Evolutionary conservation across 129 eudicot genomes (phyloP).

Genomic region (Helianthus annuus): HanXRQr2.0-SUNRISE NC_035437.2:8092366-8092865

Average conservation of each 20-base stretch:
- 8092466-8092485: neutral
- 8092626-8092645: conserved; percentile 57
- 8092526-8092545: conserved; percentile 18
- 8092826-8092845: no score
- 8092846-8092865: no score
- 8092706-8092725: no score
- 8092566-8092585: conserved; percentile 36
- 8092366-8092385: neutral
- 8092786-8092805: no score
- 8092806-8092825: no score
- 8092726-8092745: no score
- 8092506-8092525: conserved; percentile 18
- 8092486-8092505: conserved; percentile 1
- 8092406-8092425: conserved; percentile 4
- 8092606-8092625: conserved; percentile 74
- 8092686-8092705: no score
- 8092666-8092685: neutral
- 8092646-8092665: neutral
- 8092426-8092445: conserved; percentile 16
- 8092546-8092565: conserved; percentile 55
- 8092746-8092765: no score
- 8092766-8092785: no score
- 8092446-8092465: neutral
- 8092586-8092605: conserved; percentile 86
- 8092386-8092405: neutral